Evolutionary conservation across 805 yeast species (phyloP).

Genomic region (Cyberlindnera misumaiensis): DNA sequence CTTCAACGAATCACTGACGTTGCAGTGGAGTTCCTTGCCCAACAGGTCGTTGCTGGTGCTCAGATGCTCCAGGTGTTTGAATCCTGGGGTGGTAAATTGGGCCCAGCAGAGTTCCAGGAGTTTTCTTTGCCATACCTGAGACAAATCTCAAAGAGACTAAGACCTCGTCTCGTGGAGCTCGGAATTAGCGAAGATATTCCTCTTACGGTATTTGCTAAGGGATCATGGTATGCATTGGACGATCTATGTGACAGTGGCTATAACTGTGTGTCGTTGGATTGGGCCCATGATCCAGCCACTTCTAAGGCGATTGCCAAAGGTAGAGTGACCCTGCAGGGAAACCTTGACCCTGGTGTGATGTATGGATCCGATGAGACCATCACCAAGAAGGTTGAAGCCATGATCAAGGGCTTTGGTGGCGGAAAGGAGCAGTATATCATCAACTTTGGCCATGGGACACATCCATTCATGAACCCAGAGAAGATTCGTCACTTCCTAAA

Average conservation of each 20-base stretch:
- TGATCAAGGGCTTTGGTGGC: constrained; percentile 91
- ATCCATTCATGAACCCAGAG: constrained; percentile 95
- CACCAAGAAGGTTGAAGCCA: constrained; percentile 70
- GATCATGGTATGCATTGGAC: constrained; percentile 95
- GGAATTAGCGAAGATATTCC: constrained; percentile 74
- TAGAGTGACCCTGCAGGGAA: constrained; percentile 87
- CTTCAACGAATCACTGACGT: constrained; percentile 78
- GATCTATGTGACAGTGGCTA: constrained; percentile 76
- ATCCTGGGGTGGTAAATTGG: constrained; percentile 96
- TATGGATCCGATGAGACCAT: constrained; percentile 85
- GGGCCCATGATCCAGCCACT: constrained; percentile 80
- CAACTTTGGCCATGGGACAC: constrained; percentile 97
- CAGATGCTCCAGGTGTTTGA: constrained; percentile 97
- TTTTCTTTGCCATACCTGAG: constrained; percentile 84
- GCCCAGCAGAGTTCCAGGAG: constrained; percentile 81
- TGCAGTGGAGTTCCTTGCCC: constrained; percentile 87
- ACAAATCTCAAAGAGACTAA: constrained; percentile 66
- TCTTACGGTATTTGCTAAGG: constrained; percentile 86
- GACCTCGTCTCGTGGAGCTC: constrained; percentile 59
- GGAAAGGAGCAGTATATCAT: constrained; percentile 88
- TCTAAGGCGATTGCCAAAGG: constrained; percentile 72
- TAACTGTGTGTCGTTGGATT: constrained; percentile 86
- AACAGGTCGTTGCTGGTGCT: constrained; percentile 95
- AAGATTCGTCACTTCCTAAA: constrained; percentile 76
- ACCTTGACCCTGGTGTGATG: constrained; percentile 90